phyloP scores from a whole-genome alignment of 2,329 filamentous ascomycete species.

The Paraphaeosphaeria minitans region DNA sequence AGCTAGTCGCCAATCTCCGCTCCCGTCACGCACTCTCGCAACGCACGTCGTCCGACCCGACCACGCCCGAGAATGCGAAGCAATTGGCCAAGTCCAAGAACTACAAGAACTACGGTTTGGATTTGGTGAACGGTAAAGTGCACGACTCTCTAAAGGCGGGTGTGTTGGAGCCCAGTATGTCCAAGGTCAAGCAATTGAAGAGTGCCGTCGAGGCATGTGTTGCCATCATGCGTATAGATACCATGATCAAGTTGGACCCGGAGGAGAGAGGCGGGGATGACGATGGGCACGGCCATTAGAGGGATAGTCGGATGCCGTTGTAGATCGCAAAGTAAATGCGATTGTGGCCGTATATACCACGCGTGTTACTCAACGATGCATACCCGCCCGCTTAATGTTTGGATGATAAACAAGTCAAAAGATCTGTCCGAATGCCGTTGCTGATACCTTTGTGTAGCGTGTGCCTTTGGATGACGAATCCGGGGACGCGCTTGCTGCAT shows the following conservation, averaged over 20 bases:
- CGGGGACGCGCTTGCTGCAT: background rate
- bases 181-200: constrained; percentile 98
- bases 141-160: constrained; percentile 93
- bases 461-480: background rate
- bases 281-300: constrained; percentile 82
- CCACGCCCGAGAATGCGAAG: constrained; percentile 77
- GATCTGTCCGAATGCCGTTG: background rate
- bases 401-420: constrained; percentile 4
- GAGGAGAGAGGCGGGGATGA: constrained; percentile 75
- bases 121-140: constrained; percentile 86
- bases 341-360: constrained; percentile 2
- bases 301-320: background rate
- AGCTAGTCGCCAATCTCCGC: constrained; percentile 93
- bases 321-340: background rate
- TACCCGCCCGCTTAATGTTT: constrained; percentile 5
- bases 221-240: constrained; percentile 99
- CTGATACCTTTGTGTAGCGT: background rate
- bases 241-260: constrained; percentile 95
- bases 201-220: constrained; percentile 98
- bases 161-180: constrained; percentile 95
- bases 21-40: constrained; percentile 94
- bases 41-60: constrained; percentile 75
- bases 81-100: constrained; percentile 89
- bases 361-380: constrained; percentile 7
- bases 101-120: constrained; percentile 98